Evolutionary conservation across 176 grass and related monocot species (phyloP), one percentile per base, ranked within the genome.

Genomic region (Otatea glauca): DNA sequence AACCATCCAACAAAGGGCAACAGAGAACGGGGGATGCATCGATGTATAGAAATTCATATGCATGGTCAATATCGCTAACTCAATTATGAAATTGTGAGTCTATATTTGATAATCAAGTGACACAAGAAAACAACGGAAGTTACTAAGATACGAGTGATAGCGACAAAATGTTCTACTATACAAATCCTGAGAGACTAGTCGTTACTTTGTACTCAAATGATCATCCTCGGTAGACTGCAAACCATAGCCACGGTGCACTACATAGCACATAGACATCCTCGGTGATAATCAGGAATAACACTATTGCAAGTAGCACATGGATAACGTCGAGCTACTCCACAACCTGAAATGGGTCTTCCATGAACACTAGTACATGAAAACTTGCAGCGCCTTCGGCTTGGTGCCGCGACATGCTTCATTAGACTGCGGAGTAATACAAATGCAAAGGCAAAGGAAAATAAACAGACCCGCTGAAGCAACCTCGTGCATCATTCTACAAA

Each of bases 161-260:
- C n/a, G 17, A 58, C 17, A 68, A 44, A 85, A 45, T 32, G 17
- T 77, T 12, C 72, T 77, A 58, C 72, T 85, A 68, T 77, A 85
- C 73, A 77, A 77, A 68, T 68, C 83, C 24, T 77, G 48, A 29
- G 5, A 70, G 9, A 1, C 2, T 9, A 59, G 56, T 5, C 59
- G n/a, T 61, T 13, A 13, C 59, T 44, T 70, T 17, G 9, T 25
- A 23, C 47, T 55, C 27, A 24, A 24, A 20, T 8, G 49, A 27
- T 27, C 59, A 27, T 9, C 54, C 18, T n/a, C 18, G 53, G 53
- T 27, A 27, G 10, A 62, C 23, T 13, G 4, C 59, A 10, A 61
- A 25, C 59, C n/a, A 61, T 23, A 27, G 59, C n/a, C 10, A 61
- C 59, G 4, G 23, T 25, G 23, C 59, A 62, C 54, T 2, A 56